phyloP scores from a whole-genome alignment of 768 basidiomycete genomes.

The Russula sp. region DNA sequence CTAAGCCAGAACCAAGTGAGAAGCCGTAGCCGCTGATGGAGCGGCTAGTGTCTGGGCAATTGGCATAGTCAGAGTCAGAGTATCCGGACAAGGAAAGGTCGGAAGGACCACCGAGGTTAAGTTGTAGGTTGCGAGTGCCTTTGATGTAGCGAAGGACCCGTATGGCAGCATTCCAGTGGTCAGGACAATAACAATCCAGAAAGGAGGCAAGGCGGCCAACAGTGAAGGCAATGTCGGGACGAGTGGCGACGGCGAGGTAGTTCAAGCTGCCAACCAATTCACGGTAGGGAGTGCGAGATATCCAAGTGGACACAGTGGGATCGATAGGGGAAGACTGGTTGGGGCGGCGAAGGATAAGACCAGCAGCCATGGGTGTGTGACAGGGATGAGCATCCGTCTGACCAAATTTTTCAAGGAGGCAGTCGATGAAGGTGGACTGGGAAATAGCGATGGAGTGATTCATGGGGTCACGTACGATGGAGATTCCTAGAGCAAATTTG shows the following conservation, averaged over 20 bases:
- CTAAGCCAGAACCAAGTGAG: not conserved
- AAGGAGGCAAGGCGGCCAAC: not conserved
- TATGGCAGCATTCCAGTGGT: not conserved
- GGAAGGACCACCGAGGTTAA: not conserved
- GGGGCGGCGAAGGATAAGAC: not conserved
- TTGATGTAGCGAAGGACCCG: not conserved
- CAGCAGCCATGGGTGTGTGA: not conserved
- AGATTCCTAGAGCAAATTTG: not conserved
- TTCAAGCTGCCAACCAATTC: not conserved
- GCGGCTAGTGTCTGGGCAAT: not conserved
- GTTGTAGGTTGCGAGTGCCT: not conserved
- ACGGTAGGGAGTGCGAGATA: not conserved
- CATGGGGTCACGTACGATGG: not conserved
- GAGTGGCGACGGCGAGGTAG: not conserved
- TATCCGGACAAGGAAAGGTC: not conserved
- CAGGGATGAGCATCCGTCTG: not conserved
- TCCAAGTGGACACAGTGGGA: fast-evolving
- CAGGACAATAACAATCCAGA: not conserved
- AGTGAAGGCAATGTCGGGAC: not conserved
- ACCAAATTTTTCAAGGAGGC: not conserved
- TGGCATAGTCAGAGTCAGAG: not conserved
- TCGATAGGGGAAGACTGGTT: not conserved
- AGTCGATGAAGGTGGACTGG: not conserved
- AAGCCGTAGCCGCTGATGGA: not conserved
- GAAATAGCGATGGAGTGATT: not conserved